Percentiles rank a stretch among this genome's conserved stretches.
phyloP scores from a whole-genome alignment of 1,284 basidiomycete genomes.

The Fistulinella cinereoalba region DNA sequence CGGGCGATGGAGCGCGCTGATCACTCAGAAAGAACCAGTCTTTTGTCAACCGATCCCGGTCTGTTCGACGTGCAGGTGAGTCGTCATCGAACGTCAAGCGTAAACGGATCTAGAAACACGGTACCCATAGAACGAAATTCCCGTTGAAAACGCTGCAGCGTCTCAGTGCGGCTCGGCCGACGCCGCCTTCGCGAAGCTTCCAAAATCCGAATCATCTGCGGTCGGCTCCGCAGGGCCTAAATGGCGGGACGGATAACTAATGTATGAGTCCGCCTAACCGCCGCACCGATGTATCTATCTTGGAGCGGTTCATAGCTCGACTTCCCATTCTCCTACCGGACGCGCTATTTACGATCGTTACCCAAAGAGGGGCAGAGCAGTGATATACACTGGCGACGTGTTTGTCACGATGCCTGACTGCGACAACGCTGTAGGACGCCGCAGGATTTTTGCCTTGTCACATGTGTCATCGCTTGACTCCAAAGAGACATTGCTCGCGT shows the following conservation, averaged over 20 bases:
- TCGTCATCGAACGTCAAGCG: constrained; percentile 6
- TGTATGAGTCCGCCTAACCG: neutral
- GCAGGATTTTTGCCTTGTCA: constrained; percentile 44
- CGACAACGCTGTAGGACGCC: constrained; percentile 36
- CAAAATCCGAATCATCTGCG: constrained; percentile 22
- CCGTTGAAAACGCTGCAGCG: constrained; percentile 85
- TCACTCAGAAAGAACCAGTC: constrained; percentile 44
- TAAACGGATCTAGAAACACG: constrained; percentile 2
- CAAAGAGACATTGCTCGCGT: constrained; percentile 3
- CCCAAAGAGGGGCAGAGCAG: constrained; percentile 42
- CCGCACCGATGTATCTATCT: neutral
- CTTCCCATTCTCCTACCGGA: neutral
- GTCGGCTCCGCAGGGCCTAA: constrained; percentile 10
- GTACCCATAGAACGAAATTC: constrained; percentile 77
- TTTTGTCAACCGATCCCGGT: constrained; percentile 93
- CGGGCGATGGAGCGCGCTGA: neutral
- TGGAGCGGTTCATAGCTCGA: too few relatives aligned
- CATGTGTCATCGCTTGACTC: constrained; percentile 22
- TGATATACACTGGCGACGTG: constrained; percentile 49
- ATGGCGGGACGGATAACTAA: constrained; percentile 20
- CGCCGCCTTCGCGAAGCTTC: constrained; percentile 23
- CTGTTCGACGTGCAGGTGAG: constrained; percentile 87
- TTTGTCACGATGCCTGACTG: constrained; percentile 13
- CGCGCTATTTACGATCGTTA: too few relatives aligned
- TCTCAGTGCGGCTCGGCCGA: constrained; percentile 58